Evolutionary conservation across 2,329 filamentous ascomycete species (phyloP).

Genomic region (Fusarium neocosmosporiellum): DNA sequence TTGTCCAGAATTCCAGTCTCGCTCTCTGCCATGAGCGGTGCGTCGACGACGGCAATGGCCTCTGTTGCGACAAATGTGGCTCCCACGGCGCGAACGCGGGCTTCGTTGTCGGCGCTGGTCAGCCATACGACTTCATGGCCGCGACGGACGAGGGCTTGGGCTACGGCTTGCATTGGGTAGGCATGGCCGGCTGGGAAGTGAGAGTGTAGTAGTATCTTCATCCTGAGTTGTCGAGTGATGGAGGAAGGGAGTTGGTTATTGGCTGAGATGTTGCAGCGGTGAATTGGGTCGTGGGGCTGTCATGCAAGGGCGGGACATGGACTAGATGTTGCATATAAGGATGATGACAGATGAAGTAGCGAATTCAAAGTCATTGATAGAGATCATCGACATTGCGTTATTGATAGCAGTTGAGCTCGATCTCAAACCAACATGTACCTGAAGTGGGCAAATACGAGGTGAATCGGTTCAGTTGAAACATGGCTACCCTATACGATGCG

Average conservation of each 20-base stretch:
- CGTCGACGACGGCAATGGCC: slow-evolving; percentile 46
- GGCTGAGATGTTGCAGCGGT: slow-evolving; percentile 4
- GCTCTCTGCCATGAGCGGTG: slow-evolving; percentile 41
- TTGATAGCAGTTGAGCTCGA: background rate
- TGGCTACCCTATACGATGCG: background rate
- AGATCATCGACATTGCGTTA: background rate
- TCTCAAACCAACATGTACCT: background rate
- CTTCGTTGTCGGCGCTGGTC: slow-evolving; percentile 48
- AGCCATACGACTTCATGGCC: slow-evolving; percentile 55
- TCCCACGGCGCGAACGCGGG: slow-evolving; percentile 48
- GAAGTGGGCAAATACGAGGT: background rate
- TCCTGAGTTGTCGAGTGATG: slow-evolving; percentile 14
- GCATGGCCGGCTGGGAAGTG: slow-evolving; percentile 54
- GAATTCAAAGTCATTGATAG: background rate
- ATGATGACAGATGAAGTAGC: background rate
- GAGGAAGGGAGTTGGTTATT: background rate
- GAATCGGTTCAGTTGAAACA: background rate
- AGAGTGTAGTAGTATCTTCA: slow-evolving; percentile 54
- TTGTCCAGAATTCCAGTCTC: slow-evolving; percentile 48
- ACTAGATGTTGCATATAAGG: background rate
- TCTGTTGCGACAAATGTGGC: slow-evolving; percentile 49
- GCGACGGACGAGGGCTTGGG: slow-evolving; percentile 50
- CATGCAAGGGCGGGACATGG: background rate
- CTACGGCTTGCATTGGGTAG: slow-evolving; percentile 54
- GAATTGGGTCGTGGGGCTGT: slow-evolving; percentile 4